Percentiles rank a stretch among this genome's conserved stretches.
phyloP scores from a whole-genome alignment of 768 basidiomycete genomes.

The Xerocomellus dryophilus region DNA sequence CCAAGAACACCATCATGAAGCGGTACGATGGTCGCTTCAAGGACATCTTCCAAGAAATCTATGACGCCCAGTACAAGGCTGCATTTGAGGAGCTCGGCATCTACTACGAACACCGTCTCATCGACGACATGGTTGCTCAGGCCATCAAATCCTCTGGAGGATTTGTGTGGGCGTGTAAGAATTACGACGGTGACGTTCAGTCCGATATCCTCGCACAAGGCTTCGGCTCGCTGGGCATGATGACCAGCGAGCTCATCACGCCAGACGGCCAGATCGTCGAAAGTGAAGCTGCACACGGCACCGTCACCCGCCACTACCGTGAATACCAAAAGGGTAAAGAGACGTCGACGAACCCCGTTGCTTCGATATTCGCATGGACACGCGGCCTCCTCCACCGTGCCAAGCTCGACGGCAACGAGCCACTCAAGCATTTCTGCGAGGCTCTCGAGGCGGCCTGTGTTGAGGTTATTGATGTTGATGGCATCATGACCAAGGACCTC shows the following conservation, averaged over 20 bases:
- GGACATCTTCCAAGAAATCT: constrained; percentile 98
- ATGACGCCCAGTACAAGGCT: constrained; percentile 73
- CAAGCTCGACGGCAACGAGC: constrained; percentile 82
- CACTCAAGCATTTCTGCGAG: constrained; percentile 67
- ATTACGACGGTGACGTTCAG: constrained; percentile 85
- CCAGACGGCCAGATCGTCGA: constrained; percentile 93
- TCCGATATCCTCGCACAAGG: constrained; percentile 96
- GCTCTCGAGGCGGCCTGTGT: constrained; percentile 85
- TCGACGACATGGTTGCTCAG: constrained; percentile 98
- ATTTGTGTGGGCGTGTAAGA: constrained; percentile 74
- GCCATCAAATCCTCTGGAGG: constrained; percentile 95
- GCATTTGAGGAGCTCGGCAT: constrained; percentile 68
- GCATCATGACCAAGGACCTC: constrained; percentile 96
- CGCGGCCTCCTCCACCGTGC: constrained; percentile 91
- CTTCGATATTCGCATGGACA: constrained; percentile 98
- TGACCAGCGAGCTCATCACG: constrained; percentile 94
- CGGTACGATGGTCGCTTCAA: constrained; percentile 99
- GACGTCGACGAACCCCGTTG: constrained; percentile 98
- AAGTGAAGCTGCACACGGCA: constrained; percentile 96
- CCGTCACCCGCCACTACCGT: constrained; percentile 95
- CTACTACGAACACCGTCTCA: constrained; percentile 95
- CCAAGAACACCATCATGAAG: constrained; percentile 97
- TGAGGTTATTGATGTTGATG: constrained; percentile 87
- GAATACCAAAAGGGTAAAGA: constrained; percentile 97
- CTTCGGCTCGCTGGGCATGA: constrained; percentile 96